phyloP scores from a whole-genome alignment of 495 filamentous ascomycete species.

The Penicillium simplicissimum region DNA sequence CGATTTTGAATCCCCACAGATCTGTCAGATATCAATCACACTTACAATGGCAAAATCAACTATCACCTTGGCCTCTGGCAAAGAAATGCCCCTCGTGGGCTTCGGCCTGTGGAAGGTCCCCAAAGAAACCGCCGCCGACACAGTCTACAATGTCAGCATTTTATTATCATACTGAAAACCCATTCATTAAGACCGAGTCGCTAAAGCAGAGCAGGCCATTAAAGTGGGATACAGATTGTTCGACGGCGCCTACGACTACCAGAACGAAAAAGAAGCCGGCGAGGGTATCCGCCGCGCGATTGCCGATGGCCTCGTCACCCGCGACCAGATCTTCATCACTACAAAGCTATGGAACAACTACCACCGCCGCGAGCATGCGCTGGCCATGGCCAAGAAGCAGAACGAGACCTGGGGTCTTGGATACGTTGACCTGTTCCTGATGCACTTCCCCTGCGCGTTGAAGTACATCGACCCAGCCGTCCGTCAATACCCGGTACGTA shows the following conservation, averaged over 20 bases:
- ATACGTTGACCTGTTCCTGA: slow-evolving; percentile 80
- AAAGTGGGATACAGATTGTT: slow-evolving; percentile 83
- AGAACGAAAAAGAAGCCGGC: slow-evolving; percentile 81
- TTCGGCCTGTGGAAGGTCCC: slow-evolving; percentile 83
- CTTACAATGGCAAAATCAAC: slow-evolving; percentile 12
- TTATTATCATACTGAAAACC: background rate
- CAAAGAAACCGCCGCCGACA: slow-evolving; percentile 71
- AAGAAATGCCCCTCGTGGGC: slow-evolving; percentile 78
- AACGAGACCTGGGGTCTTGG: slow-evolving; percentile 78
- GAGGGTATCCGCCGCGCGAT: slow-evolving; percentile 81
- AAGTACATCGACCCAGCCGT: slow-evolving; percentile 75
- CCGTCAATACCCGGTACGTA: slow-evolving; percentile 44
- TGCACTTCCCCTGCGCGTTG: slow-evolving; percentile 79
- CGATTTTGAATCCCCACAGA: background rate
- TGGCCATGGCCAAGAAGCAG: slow-evolving; percentile 70
- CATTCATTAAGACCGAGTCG: background rate
- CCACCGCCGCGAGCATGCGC: slow-evolving; percentile 70
- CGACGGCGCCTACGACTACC: slow-evolving; percentile 86
- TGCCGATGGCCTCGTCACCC: slow-evolving; percentile 75
- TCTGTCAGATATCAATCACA: background rate
- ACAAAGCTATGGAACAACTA: slow-evolving; percentile 90
- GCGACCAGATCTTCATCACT: slow-evolving; percentile 80
- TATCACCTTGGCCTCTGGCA: slow-evolving; percentile 19
- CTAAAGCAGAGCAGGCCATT: slow-evolving; percentile 55
- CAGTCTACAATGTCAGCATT: slow-evolving; percentile 63